phyloP scores from a whole-genome alignment of 805 yeast species.

The Metschnikowia henanensis region DNA sequence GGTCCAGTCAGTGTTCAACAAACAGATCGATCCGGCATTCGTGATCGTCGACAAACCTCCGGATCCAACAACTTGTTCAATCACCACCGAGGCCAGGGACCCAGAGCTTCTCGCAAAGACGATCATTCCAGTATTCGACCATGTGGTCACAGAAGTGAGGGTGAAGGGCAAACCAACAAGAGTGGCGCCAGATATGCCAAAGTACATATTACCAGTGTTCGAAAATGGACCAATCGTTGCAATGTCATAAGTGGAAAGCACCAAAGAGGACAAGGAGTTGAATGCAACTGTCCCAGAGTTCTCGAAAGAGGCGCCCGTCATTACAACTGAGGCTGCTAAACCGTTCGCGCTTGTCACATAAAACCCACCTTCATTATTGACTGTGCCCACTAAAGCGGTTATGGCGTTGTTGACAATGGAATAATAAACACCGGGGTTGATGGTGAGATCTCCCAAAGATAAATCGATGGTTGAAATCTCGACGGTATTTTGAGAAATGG shows the following conservation, averaged over 20 bases:
- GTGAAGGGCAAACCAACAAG: slow-evolving; percentile 15
- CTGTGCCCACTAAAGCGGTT: slow-evolving; percentile 3
- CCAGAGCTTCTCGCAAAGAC: slow-evolving; percentile 1
- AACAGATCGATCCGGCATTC: slow-evolving; percentile 30
- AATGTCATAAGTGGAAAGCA: slow-evolving; percentile 21
- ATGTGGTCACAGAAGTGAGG: neutral
- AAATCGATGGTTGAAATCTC: neutral
- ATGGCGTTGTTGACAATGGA: slow-evolving; percentile 10
- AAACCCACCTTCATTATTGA: slow-evolving; percentile 10
- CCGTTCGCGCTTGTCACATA: slow-evolving; percentile 9
- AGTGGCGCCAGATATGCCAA: slow-evolving; percentile 17
- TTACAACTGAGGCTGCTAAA: neutral
- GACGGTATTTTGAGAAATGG: slow-evolving; percentile 3
- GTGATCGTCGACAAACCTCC: slow-evolving; percentile 14
- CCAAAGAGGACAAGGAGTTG: slow-evolving; percentile 19
- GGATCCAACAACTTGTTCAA: neutral
- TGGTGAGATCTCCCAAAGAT: slow-evolving; percentile 3
- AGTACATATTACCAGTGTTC: slow-evolving; percentile 26
- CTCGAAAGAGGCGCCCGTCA: slow-evolving; percentile 2
- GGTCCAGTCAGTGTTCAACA: slow-evolving; percentile 20
- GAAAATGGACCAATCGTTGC: slow-evolving; percentile 14
- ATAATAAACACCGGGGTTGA: slow-evolving; percentile 8
- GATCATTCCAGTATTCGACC: slow-evolving; percentile 12
- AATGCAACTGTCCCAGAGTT: slow-evolving; percentile 24
- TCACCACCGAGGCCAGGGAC: neutral